Evolutionary conservation across 1,284 basidiomycete genomes (phyloP).

Genomic region (Boletellus deceptivus): DNA sequence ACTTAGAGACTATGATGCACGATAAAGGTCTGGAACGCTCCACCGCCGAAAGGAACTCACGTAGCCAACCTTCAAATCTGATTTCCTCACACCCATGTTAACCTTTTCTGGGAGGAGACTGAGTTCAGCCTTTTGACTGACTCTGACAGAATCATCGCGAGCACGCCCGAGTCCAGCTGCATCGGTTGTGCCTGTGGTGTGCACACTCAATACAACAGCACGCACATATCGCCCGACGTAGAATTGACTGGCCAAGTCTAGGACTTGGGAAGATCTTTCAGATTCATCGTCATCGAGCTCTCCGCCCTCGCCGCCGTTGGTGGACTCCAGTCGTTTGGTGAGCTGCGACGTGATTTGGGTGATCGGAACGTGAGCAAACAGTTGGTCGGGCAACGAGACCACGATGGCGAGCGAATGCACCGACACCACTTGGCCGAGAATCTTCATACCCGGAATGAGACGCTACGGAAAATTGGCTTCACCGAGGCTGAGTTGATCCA

Average conservation of each 20-base stretch:
- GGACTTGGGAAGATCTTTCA: slow-evolving; percentile 41
- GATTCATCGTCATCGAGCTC: slow-evolving; percentile 47
- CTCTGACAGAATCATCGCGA: slow-evolving; percentile 64
- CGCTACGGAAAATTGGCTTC: slow-evolving; percentile 49
- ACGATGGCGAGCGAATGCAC: slow-evolving; percentile 90
- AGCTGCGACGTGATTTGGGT: slow-evolving; percentile 89
- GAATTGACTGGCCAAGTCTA: slow-evolving; percentile 79
- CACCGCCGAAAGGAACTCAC: slow-evolving; percentile 41
- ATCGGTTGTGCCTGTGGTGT: slow-evolving; percentile 61
- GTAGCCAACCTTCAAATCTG: slow-evolving; percentile 77
- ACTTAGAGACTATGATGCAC: slow-evolving; percentile 57
- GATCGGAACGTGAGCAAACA: slow-evolving; percentile 93
- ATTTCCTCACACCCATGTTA: slow-evolving; percentile 78
- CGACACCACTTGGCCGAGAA: slow-evolving; percentile 84
- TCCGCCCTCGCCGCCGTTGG: slow-evolving; percentile 47
- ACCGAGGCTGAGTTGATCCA: not conserved
- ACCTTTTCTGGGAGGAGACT: slow-evolving; percentile 84
- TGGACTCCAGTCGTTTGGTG: slow-evolving; percentile 67
- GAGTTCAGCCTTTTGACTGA: slow-evolving; percentile 82
- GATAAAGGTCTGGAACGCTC: slow-evolving; percentile 3
- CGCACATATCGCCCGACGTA: slow-evolving; percentile 84
- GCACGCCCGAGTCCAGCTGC: slow-evolving; percentile 53
- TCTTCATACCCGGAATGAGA: slow-evolving; percentile 79
- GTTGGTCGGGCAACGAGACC: slow-evolving; percentile 92
- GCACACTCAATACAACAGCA: slow-evolving; percentile 70